A percentile compares a stretch with the other conserved stretches of the same genome.
Conservation (phyloP, 2,329 filamentous ascomycete species). For the Aspergillus neoniger region DNA sequence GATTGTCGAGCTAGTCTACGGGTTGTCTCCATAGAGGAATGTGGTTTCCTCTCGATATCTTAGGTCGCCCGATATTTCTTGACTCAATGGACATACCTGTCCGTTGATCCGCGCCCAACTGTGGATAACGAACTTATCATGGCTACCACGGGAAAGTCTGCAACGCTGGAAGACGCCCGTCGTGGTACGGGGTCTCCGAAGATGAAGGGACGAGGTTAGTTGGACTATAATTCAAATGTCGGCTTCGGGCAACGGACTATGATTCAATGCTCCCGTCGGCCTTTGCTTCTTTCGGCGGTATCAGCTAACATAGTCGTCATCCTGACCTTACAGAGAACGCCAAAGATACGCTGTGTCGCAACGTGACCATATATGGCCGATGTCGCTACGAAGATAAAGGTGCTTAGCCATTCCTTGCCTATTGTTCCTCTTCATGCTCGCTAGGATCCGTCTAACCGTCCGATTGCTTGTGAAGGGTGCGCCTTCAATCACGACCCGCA, state of each 20-base stretch:
- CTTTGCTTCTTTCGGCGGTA: not conserved
- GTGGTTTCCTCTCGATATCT: constrained; percentile 34
- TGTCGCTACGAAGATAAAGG: constrained; percentile 90
- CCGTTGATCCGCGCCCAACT: constrained; percentile 38
- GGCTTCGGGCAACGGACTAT: not conserved
- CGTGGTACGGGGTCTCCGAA: constrained; percentile 49
- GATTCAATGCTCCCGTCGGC: not conserved
- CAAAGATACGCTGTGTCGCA: constrained; percentile 88
- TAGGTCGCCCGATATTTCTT: constrained; percentile 31
- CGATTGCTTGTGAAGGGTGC: constrained; percentile 56
- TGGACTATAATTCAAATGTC: not conserved
- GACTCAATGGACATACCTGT: constrained; percentile 45
- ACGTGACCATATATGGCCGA: constrained; percentile 89
- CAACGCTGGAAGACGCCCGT: constrained; percentile 48
- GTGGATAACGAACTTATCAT: constrained; percentile 38
- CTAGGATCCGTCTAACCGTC: constrained; percentile 22
- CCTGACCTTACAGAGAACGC: constrained; percentile 60
- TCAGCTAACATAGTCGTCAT: constrained; percentile 14
- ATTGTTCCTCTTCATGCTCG: constrained; percentile 4
- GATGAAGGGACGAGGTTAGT: constrained; percentile 52
- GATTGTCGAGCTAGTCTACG: constrained; percentile 14
- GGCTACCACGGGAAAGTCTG: constrained; percentile 47
- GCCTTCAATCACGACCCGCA: constrained; percentile 83
- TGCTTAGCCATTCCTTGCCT: constrained; percentile 24
- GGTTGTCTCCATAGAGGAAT: constrained; percentile 38